phyloP scores from a whole-genome alignment of 352 stramenopile species.

The Globisporangium carolinianum region DNA sequence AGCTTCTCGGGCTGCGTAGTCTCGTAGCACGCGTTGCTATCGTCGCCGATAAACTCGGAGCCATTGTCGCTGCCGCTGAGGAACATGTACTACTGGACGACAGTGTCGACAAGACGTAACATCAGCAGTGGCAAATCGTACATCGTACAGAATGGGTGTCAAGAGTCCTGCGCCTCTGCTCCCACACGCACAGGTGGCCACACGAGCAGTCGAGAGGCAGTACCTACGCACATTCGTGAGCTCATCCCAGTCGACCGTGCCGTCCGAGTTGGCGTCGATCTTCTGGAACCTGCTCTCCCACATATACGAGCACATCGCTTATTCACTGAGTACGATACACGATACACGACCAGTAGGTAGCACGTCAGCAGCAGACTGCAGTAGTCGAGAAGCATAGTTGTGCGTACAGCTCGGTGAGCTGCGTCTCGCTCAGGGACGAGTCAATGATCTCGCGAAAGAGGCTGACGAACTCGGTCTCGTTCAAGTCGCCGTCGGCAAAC shows the following conservation, averaged over 20 bases:
- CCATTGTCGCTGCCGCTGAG: constrained; percentile 62
- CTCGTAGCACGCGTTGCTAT: constrained; percentile 57
- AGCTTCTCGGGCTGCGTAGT: constrained; percentile 53
- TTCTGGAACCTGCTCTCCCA: constrained; percentile 60
- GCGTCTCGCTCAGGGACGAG: constrained; percentile 62
- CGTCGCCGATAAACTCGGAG: constrained; percentile 56
- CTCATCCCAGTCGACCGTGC: constrained; percentile 87
- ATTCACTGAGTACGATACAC: not conserved
- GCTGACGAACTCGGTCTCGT: constrained; percentile 79
- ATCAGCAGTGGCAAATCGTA: too few species aligned
- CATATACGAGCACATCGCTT: too few species aligned
- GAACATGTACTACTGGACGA: constrained; percentile 64
- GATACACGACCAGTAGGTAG: too few species aligned
- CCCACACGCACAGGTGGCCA: too few species aligned
- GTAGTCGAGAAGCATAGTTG: not conserved
- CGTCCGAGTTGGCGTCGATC: constrained; percentile 85
- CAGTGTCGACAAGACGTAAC: too few species aligned
- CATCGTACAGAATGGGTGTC: too few species aligned
- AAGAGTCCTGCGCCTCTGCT: too few species aligned
- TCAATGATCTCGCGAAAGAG: constrained; percentile 81
- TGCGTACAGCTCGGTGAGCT: constrained; percentile 74
- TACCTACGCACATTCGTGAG: constrained; percentile 59
- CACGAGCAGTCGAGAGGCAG: too few species aligned
- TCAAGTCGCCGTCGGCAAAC: constrained; percentile 77
- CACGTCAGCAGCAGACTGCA: not conserved